Conservation (phyloP, 2,329 filamentous ascomycete genomes). For the Penicillium sp. region DNA sequence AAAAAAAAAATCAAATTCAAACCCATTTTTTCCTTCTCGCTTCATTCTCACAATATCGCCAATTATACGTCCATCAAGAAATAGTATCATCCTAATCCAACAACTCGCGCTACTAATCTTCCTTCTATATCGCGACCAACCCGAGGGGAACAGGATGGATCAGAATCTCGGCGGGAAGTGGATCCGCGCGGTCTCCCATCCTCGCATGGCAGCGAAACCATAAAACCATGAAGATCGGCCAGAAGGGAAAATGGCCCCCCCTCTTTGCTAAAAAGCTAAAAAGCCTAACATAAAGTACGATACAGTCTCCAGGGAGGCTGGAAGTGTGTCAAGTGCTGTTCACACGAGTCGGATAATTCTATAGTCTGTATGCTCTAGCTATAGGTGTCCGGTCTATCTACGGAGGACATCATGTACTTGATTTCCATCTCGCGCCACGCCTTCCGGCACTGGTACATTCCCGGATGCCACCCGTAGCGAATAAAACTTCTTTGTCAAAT, state of each 20-base stretch:
- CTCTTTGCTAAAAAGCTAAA: not conserved
- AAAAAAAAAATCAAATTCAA: no score
- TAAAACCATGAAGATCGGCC: constrained; percentile 3
- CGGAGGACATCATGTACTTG: not conserved
- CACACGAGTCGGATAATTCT: not conserved
- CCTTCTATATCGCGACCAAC: not conserved
- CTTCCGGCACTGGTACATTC: not conserved
- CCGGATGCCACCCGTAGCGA: constrained; percentile 2
- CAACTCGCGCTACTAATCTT: no score
- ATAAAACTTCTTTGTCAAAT: not conserved
- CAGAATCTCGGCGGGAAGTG: constrained; percentile 15
- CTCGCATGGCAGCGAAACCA: constrained; percentile 9
- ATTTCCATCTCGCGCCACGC: not conserved
- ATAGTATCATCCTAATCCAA: no score
- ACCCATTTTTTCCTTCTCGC: no score
- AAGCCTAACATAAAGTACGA: not conserved
- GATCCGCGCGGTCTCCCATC: constrained; percentile 9
- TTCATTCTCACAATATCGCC: not conserved
- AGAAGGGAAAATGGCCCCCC: not conserved
- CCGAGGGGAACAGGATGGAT: constrained; percentile 9
- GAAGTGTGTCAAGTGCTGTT: not conserved
- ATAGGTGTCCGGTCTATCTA: not conserved
- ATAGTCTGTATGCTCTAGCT: not conserved
- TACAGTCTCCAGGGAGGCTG: not conserved
- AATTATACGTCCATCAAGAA: no score